These are phyloP conservation scores for Aspergillus jensenii DNA, from an alignment of 2,329 filamentous ascomycete genomes.

Conservation along the genomic window DNA sequence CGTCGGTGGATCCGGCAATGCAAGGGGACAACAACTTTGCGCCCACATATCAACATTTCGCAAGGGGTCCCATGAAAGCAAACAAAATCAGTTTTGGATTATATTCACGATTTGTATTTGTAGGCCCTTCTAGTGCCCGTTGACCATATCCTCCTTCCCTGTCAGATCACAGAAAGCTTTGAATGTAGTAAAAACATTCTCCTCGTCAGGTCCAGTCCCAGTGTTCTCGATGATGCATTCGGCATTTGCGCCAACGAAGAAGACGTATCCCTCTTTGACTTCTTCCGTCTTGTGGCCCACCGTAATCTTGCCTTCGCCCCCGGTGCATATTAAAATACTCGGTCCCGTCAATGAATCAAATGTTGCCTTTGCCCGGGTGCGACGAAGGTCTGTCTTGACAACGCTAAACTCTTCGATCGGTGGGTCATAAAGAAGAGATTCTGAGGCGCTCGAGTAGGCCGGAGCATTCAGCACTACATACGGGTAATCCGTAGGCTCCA, in stretches of 20 bases:
- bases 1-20: neutral
- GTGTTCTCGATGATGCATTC: constrained; percentile 74
- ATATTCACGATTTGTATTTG: neutral
- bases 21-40: neutral
- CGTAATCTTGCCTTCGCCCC: constrained; percentile 76
- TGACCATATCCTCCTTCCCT: constrained; percentile 42
- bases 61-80: neutral
- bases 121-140: constrained; percentile 28
- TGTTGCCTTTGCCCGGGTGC: constrained; percentile 72
- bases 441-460: constrained; percentile 76
- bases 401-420: constrained; percentile 97
- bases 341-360: constrained; percentile 87
- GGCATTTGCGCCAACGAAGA: constrained; percentile 84
- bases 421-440: constrained; percentile 79
- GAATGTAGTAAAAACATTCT: constrained; percentile 79
- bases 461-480: constrained; percentile 79
- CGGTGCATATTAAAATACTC: constrained; percentile 88
- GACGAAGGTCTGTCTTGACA: constrained; percentile 73
- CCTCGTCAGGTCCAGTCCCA: constrained; percentile 51
- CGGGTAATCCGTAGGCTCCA: constrained; percentile 79
- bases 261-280: constrained; percentile 71
- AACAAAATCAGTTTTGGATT: neutral
- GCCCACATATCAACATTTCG: neutral
- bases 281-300: constrained; percentile 80
- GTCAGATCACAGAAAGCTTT: constrained; percentile 91